Base-by-base conservation (phyloP, 2,329 filamentous ascomycete genomes). In the Colletotrichum scovillei region DNA sequence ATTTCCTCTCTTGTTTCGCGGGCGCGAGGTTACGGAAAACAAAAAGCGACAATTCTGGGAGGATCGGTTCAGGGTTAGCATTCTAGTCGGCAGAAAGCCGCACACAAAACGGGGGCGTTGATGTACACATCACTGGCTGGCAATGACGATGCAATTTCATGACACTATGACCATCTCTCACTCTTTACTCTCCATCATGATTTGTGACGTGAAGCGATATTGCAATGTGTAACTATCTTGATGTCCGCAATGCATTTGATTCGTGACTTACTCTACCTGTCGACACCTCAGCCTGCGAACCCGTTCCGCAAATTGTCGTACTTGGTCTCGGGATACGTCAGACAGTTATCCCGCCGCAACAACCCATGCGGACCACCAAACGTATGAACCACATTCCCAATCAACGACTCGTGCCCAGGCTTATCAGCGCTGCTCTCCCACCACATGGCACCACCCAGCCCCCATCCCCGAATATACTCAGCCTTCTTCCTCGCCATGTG, bases 391-490 rank as follows among this genome's bases (percentile, higher is more conserved):
- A 92, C 91, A 16, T 88, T 91, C 7, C 82, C 84, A 68, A 95
- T 95, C 79, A 98, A 80, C 77, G 94, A 96, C 66, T 88, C 82
- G 0, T 87, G 85, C 0, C 91, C 91, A 3, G 82, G 80, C 79
- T 91, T 92, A 81, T 98, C 96, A 1, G 90, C 92, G 78, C 93
- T 96, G 78, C 91, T 94, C 84, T 98, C 95, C 95, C 95, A 98
- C 95, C 95, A 98, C 95, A 98, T 98, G n/a, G 89, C 94, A 22
- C 96, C 96, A 1, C 95, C 95, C 0, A 98, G 88, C 0, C 90
- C 86, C 57, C 88, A 85, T 24, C 89, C 81, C 79, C 87, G 89
- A 79, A 98, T 90, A 80, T 91, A 98, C 12, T 89, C 84, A 1
- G 92, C 91, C 86, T 98, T 98, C 76, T 84, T 80, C 76, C 86